phyloP scores from a whole-genome alignment of 495 filamentous ascomycete genomes.

The Wilcoxina mikolae region DNA sequence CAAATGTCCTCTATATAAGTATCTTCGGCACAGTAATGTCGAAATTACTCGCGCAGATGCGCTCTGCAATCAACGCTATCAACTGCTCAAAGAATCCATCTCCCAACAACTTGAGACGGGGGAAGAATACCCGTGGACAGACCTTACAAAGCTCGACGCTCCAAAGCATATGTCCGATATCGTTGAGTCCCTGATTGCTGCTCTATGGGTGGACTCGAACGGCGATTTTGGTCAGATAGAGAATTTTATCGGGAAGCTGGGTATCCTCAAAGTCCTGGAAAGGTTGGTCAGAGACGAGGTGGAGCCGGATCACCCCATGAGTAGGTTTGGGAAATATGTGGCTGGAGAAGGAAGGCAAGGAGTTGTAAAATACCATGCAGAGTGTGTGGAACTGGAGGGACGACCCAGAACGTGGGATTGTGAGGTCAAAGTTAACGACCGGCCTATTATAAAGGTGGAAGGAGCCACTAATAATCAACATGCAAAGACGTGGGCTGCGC shows the following conservation, averaged over 20 bases:
- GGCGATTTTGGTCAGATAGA: conserved; percentile 45
- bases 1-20: conserved; percentile 46
- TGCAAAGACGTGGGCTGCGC: conserved; percentile 3
- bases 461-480: neutral
- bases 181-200: conserved; percentile 66
- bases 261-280: conserved; percentile 48
- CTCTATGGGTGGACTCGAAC: conserved; percentile 65
- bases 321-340: conserved; percentile 44
- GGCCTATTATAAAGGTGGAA: neutral
- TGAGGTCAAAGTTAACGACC: neutral
- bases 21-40: conserved; percentile 45
- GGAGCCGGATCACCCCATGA: conserved; percentile 58
- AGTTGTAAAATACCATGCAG: neutral
- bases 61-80: conserved; percentile 37
- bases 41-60: conserved; percentile 34
- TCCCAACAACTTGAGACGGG: conserved; percentile 35
- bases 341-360: conserved; percentile 5
- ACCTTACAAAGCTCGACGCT: conserved; percentile 47
- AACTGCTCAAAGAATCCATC: conserved; percentile 37
- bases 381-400: neutral
- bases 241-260: conserved; percentile 45
- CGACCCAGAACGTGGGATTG: neutral
- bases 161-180: conserved; percentile 75
- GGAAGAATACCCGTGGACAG: conserved; percentile 56
- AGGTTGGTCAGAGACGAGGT: conserved; percentile 46